Conservation (phyloP, 257 asterid genomes). For the Voacanga thouarsii region DNA sequence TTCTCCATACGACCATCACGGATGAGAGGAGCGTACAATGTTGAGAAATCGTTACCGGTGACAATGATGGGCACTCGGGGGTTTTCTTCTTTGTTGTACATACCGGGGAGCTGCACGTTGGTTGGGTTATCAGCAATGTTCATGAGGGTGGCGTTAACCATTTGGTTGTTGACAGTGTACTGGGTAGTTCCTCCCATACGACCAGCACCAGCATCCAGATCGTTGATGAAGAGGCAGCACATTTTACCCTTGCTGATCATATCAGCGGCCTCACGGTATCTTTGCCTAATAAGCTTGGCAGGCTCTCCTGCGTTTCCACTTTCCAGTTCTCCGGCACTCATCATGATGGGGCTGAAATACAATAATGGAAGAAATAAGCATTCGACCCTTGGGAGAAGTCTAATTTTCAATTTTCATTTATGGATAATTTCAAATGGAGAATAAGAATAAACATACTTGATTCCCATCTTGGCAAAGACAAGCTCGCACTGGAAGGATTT, state of each 20-base stretch:
- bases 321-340: slow-evolving; percentile 85
- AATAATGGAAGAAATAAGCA: not conserved
- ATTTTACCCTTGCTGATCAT: slow-evolving; percentile 72
- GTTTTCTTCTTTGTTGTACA: slow-evolving; percentile 93
- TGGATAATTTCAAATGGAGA: not conserved
- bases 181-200: slow-evolving; percentile 89
- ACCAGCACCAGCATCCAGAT: slow-evolving; percentile 89
- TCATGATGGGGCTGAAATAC: slow-evolving; percentile 69
- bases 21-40: slow-evolving; percentile 79
- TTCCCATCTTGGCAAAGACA: slow-evolving; percentile 77
- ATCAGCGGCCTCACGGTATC: slow-evolving; percentile 84
- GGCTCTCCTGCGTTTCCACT: slow-evolving; percentile 80
- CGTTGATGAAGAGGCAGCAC: slow-evolving; percentile 86
- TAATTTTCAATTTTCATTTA: not conserved
- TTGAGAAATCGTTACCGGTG: slow-evolving; percentile 86
- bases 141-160: slow-evolving; percentile 94
- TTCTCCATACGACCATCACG: slow-evolving; percentile 98
- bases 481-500: slow-evolving; percentile 94
- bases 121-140: slow-evolving; percentile 93
- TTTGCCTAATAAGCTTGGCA: slow-evolving; percentile 60
- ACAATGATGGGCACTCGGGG: slow-evolving; percentile 78
- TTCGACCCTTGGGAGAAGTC: not conserved
- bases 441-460: slow-evolving; percentile 51
- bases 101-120: slow-evolving; percentile 85
- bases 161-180: slow-evolving; percentile 88